A percentile compares a stretch with the other conserved stretches of the same genome.
Evolutionary conservation across 2,329 filamentous ascomycete genomes (phyloP).

Genomic region (Colletotrichum higginsianum): DNA sequence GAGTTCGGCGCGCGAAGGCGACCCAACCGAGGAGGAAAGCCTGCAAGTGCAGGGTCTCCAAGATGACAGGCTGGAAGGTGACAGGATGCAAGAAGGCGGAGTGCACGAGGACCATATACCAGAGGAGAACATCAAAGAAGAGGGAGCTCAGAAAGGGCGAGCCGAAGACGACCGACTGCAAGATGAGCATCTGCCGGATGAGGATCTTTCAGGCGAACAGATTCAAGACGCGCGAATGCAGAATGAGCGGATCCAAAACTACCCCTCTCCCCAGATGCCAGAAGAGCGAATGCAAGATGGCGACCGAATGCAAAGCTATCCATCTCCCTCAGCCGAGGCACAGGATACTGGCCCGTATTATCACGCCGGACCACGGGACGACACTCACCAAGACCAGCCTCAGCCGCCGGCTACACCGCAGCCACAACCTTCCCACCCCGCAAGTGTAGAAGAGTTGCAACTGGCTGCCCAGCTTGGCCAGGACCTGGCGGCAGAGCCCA

Average conservation of each 20-base stretch:
- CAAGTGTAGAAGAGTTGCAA: slow-evolving; percentile 70
- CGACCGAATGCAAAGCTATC: slow-evolving; percentile 37
- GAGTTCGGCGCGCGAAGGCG: slow-evolving; percentile 32
- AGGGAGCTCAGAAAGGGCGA: slow-evolving; percentile 8
- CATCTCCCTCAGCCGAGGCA: slow-evolving; percentile 30
- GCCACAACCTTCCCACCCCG: slow-evolving; percentile 58
- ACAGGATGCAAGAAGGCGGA: slow-evolving; percentile 2
- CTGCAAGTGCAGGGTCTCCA: slow-evolving; percentile 26
- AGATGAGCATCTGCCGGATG: slow-evolving; percentile 1
- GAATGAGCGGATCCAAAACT: slow-evolving; percentile 33
- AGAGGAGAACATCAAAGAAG: slow-evolving; percentile 13
- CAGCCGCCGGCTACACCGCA: slow-evolving; percentile 57
- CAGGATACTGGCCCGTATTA: slow-evolving; percentile 38
- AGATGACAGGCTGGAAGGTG: slow-evolving; percentile 12
- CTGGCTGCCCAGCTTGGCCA: slow-evolving; percentile 72
- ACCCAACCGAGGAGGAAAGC: slow-evolving; percentile 31
- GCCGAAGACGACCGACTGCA: background rate
- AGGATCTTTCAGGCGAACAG: background rate
- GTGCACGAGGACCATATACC: slow-evolving; percentile 5
- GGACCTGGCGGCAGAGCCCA: slow-evolving; percentile 63
- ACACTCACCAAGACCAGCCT: slow-evolving; percentile 43
- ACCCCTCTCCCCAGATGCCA: slow-evolving; percentile 30
- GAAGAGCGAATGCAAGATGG: slow-evolving; percentile 33
- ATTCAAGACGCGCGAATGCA: slow-evolving; percentile 7
- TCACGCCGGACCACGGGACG: slow-evolving; percentile 46